Evolutionary conservation across 2,329 filamentous ascomycete species (phyloP).

Genomic region (Colletotrichum sp.): DNA sequence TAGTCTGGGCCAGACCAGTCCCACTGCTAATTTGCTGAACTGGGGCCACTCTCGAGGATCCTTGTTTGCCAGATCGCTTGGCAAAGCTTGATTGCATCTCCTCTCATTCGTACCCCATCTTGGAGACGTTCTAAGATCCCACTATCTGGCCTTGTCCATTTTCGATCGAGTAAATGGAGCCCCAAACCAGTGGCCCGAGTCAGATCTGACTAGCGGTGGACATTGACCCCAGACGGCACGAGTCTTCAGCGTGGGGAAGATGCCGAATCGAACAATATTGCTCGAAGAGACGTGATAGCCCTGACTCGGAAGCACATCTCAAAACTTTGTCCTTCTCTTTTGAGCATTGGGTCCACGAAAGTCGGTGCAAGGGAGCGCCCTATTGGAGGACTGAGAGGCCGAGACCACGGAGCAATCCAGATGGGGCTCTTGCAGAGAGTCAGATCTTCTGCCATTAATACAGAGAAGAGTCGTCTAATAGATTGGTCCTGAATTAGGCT

Average conservation of each 20-base stretch:
- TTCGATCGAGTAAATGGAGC: background rate
- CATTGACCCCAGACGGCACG: background rate
- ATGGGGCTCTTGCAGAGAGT: background rate
- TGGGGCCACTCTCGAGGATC: background rate
- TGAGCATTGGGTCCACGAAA: background rate
- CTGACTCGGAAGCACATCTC: background rate
- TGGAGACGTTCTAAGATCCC: background rate
- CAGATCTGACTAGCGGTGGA: background rate
- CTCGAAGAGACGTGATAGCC: background rate
- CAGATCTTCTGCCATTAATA: background rate
- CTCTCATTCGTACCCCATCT: background rate
- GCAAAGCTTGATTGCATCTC: background rate
- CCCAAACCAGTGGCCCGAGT: background rate
- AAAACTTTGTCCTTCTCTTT: background rate
- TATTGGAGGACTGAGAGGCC: background rate
- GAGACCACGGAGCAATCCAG: background rate
- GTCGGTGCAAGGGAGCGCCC: background rate
- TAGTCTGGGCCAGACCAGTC: background rate
- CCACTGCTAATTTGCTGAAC: background rate
- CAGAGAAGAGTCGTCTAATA: background rate
- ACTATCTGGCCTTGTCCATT: background rate
- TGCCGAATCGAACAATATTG: background rate
- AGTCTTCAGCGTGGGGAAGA: background rate
- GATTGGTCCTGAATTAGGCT: background rate
- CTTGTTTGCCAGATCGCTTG: constrained; percentile 3